Base-by-base conservation (phyloP, 1,284 basidiomycete genomes). In the Malassezia equina region DNA sequence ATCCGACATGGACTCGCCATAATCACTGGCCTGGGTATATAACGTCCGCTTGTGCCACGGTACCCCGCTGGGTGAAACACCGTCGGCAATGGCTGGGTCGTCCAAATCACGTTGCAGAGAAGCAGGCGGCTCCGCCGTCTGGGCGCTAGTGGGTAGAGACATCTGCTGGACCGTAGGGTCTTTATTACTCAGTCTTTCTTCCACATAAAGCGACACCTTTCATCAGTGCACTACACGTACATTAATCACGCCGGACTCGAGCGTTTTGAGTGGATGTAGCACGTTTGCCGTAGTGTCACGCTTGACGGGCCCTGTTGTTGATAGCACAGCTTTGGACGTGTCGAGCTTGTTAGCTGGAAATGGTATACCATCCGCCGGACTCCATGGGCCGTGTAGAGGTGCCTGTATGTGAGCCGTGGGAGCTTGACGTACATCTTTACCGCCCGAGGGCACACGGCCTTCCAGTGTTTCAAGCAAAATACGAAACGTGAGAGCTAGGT, bases 241-340 rank as follows among this genome's bases (percentile, higher is more conserved):
- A 32, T 52, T 45, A 9, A 57, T 42, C 9, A 57, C 49, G 1
- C 55, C 55, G 2, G 55, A 57, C 7, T 57, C 55, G 8, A 57
- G 48, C 8, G 33, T 21, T 8, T 51, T n/a, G 5, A 57, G 25
- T 2, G 55, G 55, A 40, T 57, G 55, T 21, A 57, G 12, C n/a
- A 46, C 24, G n/a, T 42, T 21, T 7, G 45, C 21, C 0, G 31
- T 3, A 28, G 3, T 2, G 4, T 50, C 27, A n/a, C 19, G n/a
- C 4, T 32, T 21, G 13, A 25, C 11, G 23, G 7, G 13, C n/a
- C 28, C 27, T 33, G 21, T 13, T 0, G 44, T 46, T n/a, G 32
- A 17, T 23, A 54, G 5, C 5, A 45, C 29, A 13, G 46, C 41
- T 5, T 8, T 33, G n/a, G 29, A 31, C 13, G 24, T 11, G 21